These are phyloP conservation scores for Taphrina deformans DNA, from an alignment of 1,139 yeast genomes.

Conservation along the genomic window DNA sequence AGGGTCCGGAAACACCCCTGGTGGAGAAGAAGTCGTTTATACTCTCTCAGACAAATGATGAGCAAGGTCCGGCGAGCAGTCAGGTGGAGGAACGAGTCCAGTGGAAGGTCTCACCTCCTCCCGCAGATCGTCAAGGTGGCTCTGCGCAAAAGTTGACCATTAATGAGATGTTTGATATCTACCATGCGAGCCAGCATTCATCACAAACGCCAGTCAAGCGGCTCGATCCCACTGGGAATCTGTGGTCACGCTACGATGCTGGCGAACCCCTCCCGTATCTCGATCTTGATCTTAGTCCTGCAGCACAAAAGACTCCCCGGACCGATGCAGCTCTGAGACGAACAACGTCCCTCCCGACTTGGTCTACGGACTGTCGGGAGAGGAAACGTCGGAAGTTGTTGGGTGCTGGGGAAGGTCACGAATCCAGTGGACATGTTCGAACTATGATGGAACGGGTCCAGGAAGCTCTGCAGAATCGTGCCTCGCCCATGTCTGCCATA, in stretches of 20 bases:
- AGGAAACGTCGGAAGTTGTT: slow-evolving; percentile 9
- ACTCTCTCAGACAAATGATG: slow-evolving; percentile 2
- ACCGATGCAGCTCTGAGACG: slow-evolving; percentile 18
- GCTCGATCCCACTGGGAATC: slow-evolving; percentile 18
- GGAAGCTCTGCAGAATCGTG: slow-evolving; percentile 11
- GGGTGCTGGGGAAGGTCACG: neutral
- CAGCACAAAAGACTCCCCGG: neutral
- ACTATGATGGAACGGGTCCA: slow-evolving; percentile 28
- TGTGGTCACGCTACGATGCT: slow-evolving; percentile 24
- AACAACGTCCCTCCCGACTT: slow-evolving; percentile 23
- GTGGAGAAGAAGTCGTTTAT: neutral
- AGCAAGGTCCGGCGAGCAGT: slow-evolving; percentile 1
- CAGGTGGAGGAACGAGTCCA: slow-evolving; percentile 16
- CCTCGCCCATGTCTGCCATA: neutral
- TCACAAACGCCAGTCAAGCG: slow-evolving; percentile 22
- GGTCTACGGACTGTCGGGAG: slow-evolving; percentile 11
- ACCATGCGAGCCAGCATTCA: slow-evolving; percentile 14
- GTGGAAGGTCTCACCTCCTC: slow-evolving; percentile 22
- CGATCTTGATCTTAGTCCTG: slow-evolving; percentile 26
- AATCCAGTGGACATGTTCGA: neutral
- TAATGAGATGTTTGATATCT: slow-evolving; percentile 30
- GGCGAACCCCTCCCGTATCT: slow-evolving; percentile 14
- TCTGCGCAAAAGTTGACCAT: slow-evolving; percentile 29
- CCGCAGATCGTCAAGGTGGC: neutral
- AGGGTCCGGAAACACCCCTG: neutral